Base-by-base conservation (phyloP, 192 early-diverging fungal genomes). In the Coemansia umbellata region DNA sequence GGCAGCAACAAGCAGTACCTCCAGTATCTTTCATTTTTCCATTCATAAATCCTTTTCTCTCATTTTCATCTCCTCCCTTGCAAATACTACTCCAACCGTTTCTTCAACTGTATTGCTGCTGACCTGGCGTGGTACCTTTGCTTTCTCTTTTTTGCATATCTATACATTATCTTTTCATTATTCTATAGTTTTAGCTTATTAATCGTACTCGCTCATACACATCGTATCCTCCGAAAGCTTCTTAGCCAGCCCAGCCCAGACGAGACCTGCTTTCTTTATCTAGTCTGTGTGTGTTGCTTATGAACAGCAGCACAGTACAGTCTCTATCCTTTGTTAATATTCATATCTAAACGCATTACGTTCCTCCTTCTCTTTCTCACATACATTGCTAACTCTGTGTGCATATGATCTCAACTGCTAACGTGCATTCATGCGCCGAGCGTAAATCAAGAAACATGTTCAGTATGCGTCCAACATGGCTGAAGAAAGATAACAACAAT, bases 391-490 rank as follows among this genome's bases (percentile, higher is more conserved):
- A 23, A 23, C 11, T 32, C 35, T 32, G 23, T 21, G 11, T 35
- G 19, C 33, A 9, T 17, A 76, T 69, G 66, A 76, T 69, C 39
- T 65, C 73, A 15, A 48, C 57, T 13, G 47, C 73, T 13, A 50
- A 53, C n/a, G 53, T 53, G 30, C 72, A 63, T 47, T 51, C 72
- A 37, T 60, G 60, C 49, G 60, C 72, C 43, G 72, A 75, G 61
- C 55, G 61, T 31, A 68, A 68, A 54, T 41, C 72, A 28, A 68
- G 60, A 53, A 75, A 61, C 22, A 53, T 75, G 37, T 61, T 75
- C 42, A 68, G 41, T 50, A 76, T 76, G 66, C 73, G 73, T 13
- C 61, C 66, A 3, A 50, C 42, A 6, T 76, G 73, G 73, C 51
- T 69, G 5, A 64, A 65, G 26, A 76, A 76, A 39, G 65, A 69